Evolutionary conservation across 2,329 filamentous ascomycete species (phyloP).

Genomic region (Fonsecaea monophora): DNA sequence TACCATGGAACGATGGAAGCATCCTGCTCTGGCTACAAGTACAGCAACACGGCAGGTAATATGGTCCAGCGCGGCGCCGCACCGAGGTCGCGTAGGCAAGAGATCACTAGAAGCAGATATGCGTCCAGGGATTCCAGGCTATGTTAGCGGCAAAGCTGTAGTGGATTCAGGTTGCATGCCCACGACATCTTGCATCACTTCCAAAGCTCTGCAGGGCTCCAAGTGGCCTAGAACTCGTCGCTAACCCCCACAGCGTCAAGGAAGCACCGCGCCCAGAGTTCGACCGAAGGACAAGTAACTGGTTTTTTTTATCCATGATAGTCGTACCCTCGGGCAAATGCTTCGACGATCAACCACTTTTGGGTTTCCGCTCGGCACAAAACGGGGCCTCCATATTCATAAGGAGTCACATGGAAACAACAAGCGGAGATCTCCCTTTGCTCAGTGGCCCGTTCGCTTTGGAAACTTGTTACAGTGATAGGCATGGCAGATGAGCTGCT

Average conservation of each 20-base stretch:
- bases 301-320: neutral
- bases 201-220: neutral
- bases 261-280: neutral
- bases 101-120: neutral
- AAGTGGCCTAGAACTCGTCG: neutral
- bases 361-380: neutral
- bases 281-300: neutral
- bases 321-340: neutral
- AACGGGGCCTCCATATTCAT: neutral
- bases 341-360: conserved; percentile 6
- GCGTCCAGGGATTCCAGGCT: neutral
- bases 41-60: neutral
- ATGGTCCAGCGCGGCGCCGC: neutral
- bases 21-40: neutral
- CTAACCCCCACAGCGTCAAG: conserved; percentile 15
- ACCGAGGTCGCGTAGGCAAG: conserved; percentile 4
- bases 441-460: neutral
- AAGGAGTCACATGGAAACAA: neutral
- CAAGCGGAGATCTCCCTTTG: neutral
- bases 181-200: conserved; percentile 12
- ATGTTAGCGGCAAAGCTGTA: conserved; percentile 5
- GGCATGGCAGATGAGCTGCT: neutral
- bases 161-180: conserved; percentile 11
- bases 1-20: neutral
- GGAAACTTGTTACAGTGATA: neutral